These are phyloP conservation scores for Candida glucosophila DNA, from an alignment of 1,139 yeast genomes.

Conservation along the genomic window DNA sequence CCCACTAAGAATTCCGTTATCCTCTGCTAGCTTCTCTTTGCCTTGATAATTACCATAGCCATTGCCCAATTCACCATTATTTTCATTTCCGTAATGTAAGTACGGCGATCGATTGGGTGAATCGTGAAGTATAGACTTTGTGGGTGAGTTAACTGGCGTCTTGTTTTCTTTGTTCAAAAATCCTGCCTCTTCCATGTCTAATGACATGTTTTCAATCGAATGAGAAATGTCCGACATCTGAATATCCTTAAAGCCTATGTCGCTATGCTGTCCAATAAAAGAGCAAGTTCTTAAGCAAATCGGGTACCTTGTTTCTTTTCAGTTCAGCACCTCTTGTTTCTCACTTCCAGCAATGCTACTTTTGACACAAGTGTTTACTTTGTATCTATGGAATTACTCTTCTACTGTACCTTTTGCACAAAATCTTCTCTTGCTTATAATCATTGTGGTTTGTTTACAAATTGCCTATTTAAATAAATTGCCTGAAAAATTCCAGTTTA, in stretches of 20 bases:
- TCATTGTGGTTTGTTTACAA: no score
- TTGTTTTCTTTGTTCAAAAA: slow-evolving; percentile 35
- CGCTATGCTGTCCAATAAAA: not conserved
- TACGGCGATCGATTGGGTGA: slow-evolving; percentile 15
- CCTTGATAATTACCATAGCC: slow-evolving; percentile 2
- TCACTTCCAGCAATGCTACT: no score
- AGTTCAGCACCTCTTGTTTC: no score
- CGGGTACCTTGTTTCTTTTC: no score
- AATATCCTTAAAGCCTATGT: slow-evolving; percentile 1
- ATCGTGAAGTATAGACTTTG: slow-evolving; percentile 29
- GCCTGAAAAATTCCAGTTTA: no score
- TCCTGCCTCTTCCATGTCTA: slow-evolving; percentile 7
- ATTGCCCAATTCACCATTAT: not conserved
- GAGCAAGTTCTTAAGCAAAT: no score
- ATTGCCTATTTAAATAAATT: no score
- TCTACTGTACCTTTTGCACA: no score
- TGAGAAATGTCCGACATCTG: slow-evolving; percentile 33
- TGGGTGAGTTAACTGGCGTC: slow-evolving; percentile 37
- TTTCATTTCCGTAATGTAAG: slow-evolving; percentile 5
- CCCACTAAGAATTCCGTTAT: slow-evolving; percentile 1
- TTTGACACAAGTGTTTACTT: no score
- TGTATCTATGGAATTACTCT: no score
- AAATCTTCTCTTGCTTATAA: no score
- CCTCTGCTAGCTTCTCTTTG: no score
- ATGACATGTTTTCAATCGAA: slow-evolving; percentile 38